These are phyloP conservation scores for Cystofilobasidium macerans DNA, from an alignment of 768 basidiomycete species.

Conservation along the genomic window DNA sequence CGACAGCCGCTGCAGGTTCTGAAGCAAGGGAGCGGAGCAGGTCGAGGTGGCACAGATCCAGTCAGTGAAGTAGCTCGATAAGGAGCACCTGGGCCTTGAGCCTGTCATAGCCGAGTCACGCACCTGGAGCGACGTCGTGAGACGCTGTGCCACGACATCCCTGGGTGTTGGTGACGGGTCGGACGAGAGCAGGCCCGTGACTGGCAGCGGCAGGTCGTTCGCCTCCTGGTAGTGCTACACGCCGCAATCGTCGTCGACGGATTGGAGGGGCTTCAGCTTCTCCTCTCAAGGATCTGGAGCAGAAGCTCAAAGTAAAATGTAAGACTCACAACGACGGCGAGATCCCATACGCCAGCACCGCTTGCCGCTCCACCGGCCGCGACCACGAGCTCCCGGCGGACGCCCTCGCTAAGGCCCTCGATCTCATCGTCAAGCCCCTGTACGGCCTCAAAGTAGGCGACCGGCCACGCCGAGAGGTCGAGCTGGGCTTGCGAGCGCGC, in stretches of 20 bases:
- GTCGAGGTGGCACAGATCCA: too few relatives aligned
- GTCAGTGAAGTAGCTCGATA: too few relatives aligned
- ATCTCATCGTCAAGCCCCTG: constrained; percentile 9
- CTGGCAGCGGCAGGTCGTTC: not conserved
- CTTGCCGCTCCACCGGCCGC: not conserved
- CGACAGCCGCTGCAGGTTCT: constrained; percentile 4
- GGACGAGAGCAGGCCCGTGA: not conserved
- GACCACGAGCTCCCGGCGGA: constrained; percentile 4
- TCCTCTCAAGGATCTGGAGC: too few relatives aligned
- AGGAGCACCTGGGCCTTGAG: too few relatives aligned
- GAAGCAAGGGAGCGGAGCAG: too few relatives aligned
- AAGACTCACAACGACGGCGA: constrained; percentile 4
- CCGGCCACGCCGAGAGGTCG: not conserved
- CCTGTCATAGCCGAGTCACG: too few relatives aligned
- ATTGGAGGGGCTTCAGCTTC: not conserved
- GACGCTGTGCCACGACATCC: not conserved
- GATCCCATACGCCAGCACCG: constrained; percentile 1
- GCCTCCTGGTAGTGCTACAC: not conserved
- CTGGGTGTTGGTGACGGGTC: not conserved
- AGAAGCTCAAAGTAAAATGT: not conserved
- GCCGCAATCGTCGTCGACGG: not conserved
- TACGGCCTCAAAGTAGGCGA: constrained; percentile 6
- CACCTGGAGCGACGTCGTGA: not conserved
- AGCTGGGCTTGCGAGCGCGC: not conserved
- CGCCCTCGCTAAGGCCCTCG: not conserved